Conservation (phyloP, 805 yeast genomes). For the Kuraishia ogatae region DNA sequence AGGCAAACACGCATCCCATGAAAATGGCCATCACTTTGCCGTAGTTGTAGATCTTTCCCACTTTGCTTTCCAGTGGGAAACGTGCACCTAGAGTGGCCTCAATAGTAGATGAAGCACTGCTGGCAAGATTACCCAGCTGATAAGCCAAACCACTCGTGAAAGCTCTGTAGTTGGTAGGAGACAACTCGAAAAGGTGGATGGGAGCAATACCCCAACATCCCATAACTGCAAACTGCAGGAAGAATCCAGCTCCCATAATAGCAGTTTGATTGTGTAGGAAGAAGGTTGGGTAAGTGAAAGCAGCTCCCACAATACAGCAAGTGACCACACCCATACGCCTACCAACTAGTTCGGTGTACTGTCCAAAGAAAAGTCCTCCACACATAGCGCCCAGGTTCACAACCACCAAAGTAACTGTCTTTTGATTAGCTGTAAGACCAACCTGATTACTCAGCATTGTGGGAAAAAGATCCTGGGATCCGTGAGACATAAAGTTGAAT, state of each 20-base stretch:
- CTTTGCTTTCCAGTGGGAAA: slow-evolving; percentile 40
- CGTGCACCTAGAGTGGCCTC: slow-evolving; percentile 50
- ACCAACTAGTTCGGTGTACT: slow-evolving; percentile 44
- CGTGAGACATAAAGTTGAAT: slow-evolving; percentile 54
- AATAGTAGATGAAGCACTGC: slow-evolving; percentile 64
- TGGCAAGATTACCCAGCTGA: slow-evolving; percentile 60
- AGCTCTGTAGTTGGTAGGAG: slow-evolving; percentile 55
- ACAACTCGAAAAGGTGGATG: slow-evolving; percentile 49
- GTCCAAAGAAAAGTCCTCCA: slow-evolving; percentile 51
- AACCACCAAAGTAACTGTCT: slow-evolving; percentile 47
- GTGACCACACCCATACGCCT: slow-evolving; percentile 43
- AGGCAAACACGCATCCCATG: slow-evolving; percentile 57
- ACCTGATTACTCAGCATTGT: slow-evolving; percentile 42
- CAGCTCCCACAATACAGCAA: slow-evolving; percentile 49
- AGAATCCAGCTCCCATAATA: slow-evolving; percentile 51
- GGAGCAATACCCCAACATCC: slow-evolving; percentile 69
- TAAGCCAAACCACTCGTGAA: slow-evolving; percentile 56
- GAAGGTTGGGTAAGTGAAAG: slow-evolving; percentile 53
- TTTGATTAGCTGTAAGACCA: slow-evolving; percentile 28
- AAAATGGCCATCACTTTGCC: slow-evolving; percentile 64
- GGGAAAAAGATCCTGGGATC: slow-evolving; percentile 56
- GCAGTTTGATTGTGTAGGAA: slow-evolving; percentile 27
- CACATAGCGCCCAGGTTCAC: slow-evolving; percentile 50
- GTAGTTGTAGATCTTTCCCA: slow-evolving; percentile 37
- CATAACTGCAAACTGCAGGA: slow-evolving; percentile 54